Conservation (phyloP, 1,139 yeast species). For the Geotrichum aggregatum region DNA sequence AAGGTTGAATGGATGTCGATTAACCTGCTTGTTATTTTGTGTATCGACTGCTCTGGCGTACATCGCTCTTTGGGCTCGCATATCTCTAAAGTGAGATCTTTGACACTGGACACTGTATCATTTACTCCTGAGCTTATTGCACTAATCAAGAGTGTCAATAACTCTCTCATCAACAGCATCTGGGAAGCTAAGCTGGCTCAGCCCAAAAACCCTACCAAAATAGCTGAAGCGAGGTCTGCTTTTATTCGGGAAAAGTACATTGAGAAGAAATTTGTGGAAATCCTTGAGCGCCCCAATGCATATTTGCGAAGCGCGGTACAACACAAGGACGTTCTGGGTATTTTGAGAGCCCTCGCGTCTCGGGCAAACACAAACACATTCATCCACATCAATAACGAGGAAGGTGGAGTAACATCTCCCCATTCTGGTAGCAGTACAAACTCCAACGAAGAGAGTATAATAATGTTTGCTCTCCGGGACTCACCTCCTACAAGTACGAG, state of each 20-base stretch:
- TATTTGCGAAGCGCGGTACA: constrained; percentile 38
- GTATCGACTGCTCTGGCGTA: constrained; percentile 73
- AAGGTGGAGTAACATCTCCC: background rate
- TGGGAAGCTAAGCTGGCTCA: constrained; percentile 51
- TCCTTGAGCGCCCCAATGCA: constrained; percentile 38
- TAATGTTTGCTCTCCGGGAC: constrained; percentile 32
- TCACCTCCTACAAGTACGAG: constrained; percentile 29
- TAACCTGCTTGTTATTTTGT: constrained; percentile 65
- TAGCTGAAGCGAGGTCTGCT: constrained; percentile 37
- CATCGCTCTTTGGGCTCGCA: constrained; percentile 76
- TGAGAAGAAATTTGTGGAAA: constrained; percentile 39
- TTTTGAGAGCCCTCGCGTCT: constrained; percentile 41
- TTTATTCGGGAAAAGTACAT: constrained; percentile 44
- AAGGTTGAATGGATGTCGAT: constrained; percentile 85
- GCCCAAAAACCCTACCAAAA: constrained; percentile 40
- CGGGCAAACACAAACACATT: constrained; percentile 41
- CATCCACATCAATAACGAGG: constrained; percentile 27
- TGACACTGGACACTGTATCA: constrained; percentile 63
- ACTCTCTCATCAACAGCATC: constrained; percentile 55
- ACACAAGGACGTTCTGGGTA: constrained; percentile 34
- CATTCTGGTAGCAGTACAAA: background rate
- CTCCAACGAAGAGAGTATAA: constrained; percentile 29
- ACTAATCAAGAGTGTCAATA: constrained; percentile 57
- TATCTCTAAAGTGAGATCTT: constrained; percentile 70
- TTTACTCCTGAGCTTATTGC: constrained; percentile 66